These are phyloP conservation scores for Acacia pycnantha DNA, from an alignment of 331 rosid species.

Conservation along the genomic window DNA sequence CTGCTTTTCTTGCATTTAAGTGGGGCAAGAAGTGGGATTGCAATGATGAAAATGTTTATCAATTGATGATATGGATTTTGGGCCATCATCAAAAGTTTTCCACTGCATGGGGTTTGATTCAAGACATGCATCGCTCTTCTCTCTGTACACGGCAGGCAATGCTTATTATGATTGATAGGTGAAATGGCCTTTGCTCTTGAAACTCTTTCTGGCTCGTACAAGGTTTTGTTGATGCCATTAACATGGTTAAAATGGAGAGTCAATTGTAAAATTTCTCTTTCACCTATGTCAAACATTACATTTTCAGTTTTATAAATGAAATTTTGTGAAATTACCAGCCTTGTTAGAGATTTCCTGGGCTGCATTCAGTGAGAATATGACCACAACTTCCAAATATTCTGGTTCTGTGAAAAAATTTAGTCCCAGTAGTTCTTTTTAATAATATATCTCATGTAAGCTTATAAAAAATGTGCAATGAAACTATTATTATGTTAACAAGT, in stretches of 20 bases:
- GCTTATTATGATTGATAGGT: constrained; percentile 92
- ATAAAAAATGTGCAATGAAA: neutral
- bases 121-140: constrained; percentile 64
- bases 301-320: neutral
- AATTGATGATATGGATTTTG: constrained; percentile 80
- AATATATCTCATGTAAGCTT: neutral
- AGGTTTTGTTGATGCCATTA: neutral
- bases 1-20: constrained; percentile 61
- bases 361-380: neutral
- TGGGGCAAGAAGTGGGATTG: constrained; percentile 59
- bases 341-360: neutral
- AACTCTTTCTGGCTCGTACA: neutral
- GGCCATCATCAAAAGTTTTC: constrained; percentile 65
- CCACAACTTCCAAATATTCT: neutral
- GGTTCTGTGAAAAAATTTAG: neutral
- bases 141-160: constrained; percentile 61
- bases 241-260: neutral
- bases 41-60: constrained; percentile 58
- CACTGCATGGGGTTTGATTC: constrained; percentile 78
- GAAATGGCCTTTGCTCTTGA: neutral
- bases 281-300: neutral
- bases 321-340: neutral
- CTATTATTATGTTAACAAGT: neutral
- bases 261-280: neutral
- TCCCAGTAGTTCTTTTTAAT: neutral